phyloP scores from a whole-genome alignment of 2,329 filamentous ascomycete genomes.

The Cladosporium sp. region DNA sequence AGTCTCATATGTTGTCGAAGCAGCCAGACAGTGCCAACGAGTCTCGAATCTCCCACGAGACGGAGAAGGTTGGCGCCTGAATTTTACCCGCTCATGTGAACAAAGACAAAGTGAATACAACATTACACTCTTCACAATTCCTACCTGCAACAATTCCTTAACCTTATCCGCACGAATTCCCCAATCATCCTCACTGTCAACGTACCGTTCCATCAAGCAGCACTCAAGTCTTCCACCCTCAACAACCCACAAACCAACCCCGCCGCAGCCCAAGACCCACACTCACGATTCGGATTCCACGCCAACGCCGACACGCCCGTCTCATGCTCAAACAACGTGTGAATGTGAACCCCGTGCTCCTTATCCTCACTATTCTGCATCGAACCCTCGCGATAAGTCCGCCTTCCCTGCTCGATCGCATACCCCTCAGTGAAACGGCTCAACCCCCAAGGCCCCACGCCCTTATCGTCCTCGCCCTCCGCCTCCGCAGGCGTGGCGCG shows the following conservation, averaged over 20 bases:
- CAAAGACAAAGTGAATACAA: too few relatives aligned
- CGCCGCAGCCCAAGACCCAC: conserved; percentile 49
- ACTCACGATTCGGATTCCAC: conserved; percentile 50
- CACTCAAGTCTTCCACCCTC: conserved; percentile 45
- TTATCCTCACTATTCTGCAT: conserved; percentile 18
- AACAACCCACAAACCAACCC: conserved; percentile 46
- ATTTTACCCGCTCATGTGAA: too few relatives aligned
- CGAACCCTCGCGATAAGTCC: conserved; percentile 19
- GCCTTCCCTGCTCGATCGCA: conserved; percentile 26
- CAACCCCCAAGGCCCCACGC: conserved; percentile 19
- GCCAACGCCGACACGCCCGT: conserved; percentile 41
- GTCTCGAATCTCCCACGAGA: too few relatives aligned
- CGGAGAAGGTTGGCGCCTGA: too few relatives aligned
- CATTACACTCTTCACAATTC: too few relatives aligned
- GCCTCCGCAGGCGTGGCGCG: conserved; percentile 20
- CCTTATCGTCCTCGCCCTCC: background rate
- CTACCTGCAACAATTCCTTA: too few relatives aligned
- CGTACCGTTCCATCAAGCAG: background rate
- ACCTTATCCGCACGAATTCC: too few relatives aligned
- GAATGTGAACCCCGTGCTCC: conserved; percentile 22
- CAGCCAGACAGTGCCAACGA: too few relatives aligned
- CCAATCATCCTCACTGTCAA: too few relatives aligned
- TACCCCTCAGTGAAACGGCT: conserved; percentile 41
- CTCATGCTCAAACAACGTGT: conserved; percentile 44
- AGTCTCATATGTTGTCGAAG: too few relatives aligned